Conservation (phyloP, 2,329 filamentous ascomycete genomes). For the Trichoderma brevicompactum region DNA sequence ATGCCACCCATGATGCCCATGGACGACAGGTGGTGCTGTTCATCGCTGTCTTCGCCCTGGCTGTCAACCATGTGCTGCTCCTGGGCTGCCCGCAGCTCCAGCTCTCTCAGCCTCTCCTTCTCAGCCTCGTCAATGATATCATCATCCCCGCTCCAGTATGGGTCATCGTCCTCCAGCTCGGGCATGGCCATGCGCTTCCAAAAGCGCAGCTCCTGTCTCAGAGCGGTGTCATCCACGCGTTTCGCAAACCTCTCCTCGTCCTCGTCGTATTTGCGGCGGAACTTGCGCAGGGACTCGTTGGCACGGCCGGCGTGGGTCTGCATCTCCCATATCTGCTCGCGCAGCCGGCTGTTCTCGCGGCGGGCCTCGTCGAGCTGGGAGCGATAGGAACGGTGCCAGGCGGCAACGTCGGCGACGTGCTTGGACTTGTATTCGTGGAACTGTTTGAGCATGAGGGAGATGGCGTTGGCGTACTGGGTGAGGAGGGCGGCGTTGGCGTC, state of each 20-base stretch:
- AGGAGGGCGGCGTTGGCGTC: constrained; percentile 64
- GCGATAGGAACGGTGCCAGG: constrained; percentile 70
- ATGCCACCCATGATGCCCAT: constrained; percentile 44
- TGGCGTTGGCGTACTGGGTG: constrained; percentile 60
- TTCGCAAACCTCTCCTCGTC: constrained; percentile 59
- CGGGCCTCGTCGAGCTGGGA: constrained; percentile 67
- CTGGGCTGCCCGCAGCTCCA: constrained; percentile 52
- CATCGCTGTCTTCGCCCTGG: constrained; percentile 43
- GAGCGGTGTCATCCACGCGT: constrained; percentile 56
- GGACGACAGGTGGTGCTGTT: constrained; percentile 35
- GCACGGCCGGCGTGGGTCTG: constrained; percentile 62
- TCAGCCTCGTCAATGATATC: constrained; percentile 65
- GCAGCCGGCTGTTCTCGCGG: constrained; percentile 64
- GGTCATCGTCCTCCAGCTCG: constrained; percentile 61
- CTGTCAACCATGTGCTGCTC: constrained; percentile 42
- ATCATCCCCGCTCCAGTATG: constrained; percentile 68
- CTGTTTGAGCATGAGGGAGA: constrained; percentile 63
- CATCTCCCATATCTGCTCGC: constrained; percentile 70
- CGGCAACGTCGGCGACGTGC: constrained; percentile 63
- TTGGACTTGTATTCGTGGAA: constrained; percentile 69
- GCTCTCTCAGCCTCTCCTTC: constrained; percentile 58
- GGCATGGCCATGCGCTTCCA: constrained; percentile 71
- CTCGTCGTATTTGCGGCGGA: constrained; percentile 61
- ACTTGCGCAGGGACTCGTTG: constrained; percentile 61
- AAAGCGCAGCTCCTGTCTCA: constrained; percentile 63